Conservation (phyloP, 2,329 filamentous ascomycete species). For the Diaporthe sp. region DNA sequence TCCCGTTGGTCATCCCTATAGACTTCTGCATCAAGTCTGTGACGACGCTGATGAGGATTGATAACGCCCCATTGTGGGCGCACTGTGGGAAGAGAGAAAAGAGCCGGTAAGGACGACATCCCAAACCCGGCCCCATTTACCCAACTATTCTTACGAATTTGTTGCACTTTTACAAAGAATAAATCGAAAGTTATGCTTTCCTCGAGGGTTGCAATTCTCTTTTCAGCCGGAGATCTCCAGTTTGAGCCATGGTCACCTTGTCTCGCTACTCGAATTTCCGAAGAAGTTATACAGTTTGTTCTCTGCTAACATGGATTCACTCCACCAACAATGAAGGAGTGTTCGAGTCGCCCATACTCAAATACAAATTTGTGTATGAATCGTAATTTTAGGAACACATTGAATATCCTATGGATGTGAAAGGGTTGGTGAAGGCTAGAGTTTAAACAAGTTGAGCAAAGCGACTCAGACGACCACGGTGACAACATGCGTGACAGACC, state of each 20-base stretch:
- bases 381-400: background rate
- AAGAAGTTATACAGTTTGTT: background rate
- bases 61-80: background rate
- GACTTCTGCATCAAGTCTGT: background rate
- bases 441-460: background rate
- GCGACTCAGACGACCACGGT: background rate
- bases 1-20: background rate
- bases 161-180: background rate
- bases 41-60: background rate
- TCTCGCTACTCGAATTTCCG: background rate
- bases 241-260: background rate
- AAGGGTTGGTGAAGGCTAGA: background rate
- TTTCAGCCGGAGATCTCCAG: no score
- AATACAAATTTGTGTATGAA: background rate
- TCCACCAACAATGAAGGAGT: background rate
- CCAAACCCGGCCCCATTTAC: background rate
- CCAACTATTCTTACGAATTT: background rate
- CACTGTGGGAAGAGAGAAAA: background rate
- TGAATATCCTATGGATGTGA: background rate
- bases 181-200: background rate
- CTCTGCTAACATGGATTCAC: background rate
- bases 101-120: background rate
- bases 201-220: background rate
- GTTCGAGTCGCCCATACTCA: background rate
- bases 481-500: background rate